These are phyloP conservation scores for Obelidium mucronatum DNA, from an alignment of 192 early-diverging fungal genomes.

Conservation along the genomic window DNA sequence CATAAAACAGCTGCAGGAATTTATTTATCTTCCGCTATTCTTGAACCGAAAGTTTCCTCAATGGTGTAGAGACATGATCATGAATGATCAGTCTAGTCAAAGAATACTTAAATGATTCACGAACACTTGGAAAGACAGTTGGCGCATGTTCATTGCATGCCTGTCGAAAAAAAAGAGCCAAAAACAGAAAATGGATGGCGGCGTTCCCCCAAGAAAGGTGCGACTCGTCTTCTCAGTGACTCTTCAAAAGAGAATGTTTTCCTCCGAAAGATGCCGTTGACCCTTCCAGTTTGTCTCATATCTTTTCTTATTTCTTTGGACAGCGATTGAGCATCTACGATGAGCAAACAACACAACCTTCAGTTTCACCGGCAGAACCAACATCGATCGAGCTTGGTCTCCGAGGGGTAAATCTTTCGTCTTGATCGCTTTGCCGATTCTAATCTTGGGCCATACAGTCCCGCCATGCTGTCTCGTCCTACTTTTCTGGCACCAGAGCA, in stretches of 20 bases:
- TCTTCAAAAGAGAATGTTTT: neutral
- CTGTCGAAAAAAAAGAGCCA: no score
- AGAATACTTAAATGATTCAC: no score
- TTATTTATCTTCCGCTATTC: no score
- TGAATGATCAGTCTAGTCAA: no score
- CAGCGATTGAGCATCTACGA: conserved; percentile 31
- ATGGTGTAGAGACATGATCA: no score
- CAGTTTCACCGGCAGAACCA: neutral
- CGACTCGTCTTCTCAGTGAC: neutral
- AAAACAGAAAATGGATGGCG: neutral
- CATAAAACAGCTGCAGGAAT: no score
- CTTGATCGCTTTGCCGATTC: neutral
- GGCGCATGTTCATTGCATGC: no score
- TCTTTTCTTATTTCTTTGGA: neutral
- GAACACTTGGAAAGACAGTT: no score
- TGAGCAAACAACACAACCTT: neutral
- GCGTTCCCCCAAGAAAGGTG: conserved; percentile 5
- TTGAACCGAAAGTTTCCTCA: no score
- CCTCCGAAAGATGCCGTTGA: neutral
- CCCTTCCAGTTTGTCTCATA: neutral
- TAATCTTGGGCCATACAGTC: neutral
- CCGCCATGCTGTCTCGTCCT: conserved; percentile 12
- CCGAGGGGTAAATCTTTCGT: neutral
- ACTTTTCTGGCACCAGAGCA: conserved; percentile 16
- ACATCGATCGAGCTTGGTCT: conserved; percentile 10